Evolutionary conservation across 495 filamentous ascomycete species (phyloP), one percentile per base, ranked within the genome.

Genomic region (Neurospora tetraspora): DNA sequence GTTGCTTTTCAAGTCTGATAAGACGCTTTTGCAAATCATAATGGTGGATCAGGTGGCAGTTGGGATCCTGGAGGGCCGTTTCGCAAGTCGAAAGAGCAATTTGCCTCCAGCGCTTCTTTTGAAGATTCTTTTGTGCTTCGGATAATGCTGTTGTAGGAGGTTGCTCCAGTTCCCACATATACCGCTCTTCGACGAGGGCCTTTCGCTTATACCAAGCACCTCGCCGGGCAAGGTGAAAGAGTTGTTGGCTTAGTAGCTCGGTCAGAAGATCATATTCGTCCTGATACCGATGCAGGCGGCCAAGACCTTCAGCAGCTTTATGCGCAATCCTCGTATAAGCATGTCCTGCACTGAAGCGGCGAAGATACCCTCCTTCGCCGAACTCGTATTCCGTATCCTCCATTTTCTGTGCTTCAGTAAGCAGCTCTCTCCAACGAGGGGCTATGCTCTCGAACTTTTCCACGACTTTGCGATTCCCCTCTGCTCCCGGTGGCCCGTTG

Each of bases 121-220:
- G 91, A 23, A 92, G 86, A 78, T 92, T 94, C 80, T 91, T 94
- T 75, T 91, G 91, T 23, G 78, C 75, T 11, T 85, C 85, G 10
- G 72, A 42, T 68, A 81, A 77, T 14, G 72, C 47, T 23, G 78
- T 79, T 5, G 77, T 71, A 2, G 79, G 82, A 1, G 80, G 77
- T 0, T 89, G 83, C 1, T 85, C 86, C 4, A 92, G 77, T 1
- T 85, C 84, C 79, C 88, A 85, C 92, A 98, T 94, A 78, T 99
- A 98, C 75, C 94, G 93, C 81, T 99, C 96, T 82, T 99, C 96
- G 20, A 99, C 80, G 7, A 99, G 82, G 1, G 96, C 96, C 82
- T 94, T 97, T 18, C 96, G 92, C 80, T 98, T 94, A 78, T 98
- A 98, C 96, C 96, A 99, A 2, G 90, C 90, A 1, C 96, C 96